Percentiles rank a stretch among this genome's conserved stretches.
Conservation (phyloP, 192 early-diverging fungal species). For the Coemansia sp. region DNA sequence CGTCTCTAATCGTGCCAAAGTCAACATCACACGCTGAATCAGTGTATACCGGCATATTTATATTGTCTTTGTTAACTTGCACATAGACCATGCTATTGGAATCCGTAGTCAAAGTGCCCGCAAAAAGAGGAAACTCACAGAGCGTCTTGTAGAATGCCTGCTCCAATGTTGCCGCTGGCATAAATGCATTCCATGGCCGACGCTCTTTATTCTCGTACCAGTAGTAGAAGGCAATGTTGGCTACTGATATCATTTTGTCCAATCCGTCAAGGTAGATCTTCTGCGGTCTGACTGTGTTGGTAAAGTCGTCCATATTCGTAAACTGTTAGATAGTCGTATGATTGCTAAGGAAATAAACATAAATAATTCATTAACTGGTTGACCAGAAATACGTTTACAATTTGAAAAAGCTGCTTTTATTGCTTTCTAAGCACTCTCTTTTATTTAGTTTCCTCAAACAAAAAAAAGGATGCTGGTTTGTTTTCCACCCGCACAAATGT, state of each 20-base stretch:
- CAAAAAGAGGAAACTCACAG: conserved; percentile 22
- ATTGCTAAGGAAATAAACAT: no score
- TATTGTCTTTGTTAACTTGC: conserved; percentile 8
- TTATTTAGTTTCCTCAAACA: no score
- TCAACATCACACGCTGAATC: conserved; percentile 13
- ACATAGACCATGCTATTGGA: not conserved
- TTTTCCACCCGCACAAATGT: no score
- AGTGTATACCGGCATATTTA: conserved; percentile 28
- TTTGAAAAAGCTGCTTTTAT: no score
- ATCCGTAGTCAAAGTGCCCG: conserved; percentile 2
- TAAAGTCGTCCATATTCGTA: conserved; percentile 21
- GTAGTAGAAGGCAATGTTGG: conserved; percentile 13
- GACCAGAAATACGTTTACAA: no score
- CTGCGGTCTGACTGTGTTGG: not conserved
- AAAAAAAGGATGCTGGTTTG: no score
- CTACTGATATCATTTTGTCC: conserved; percentile 5
- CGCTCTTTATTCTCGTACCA: conserved; percentile 17
- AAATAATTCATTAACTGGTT: no score
- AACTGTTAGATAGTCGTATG: no score
- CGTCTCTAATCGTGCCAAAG: not conserved
- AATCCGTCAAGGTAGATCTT: conserved; percentile 7
- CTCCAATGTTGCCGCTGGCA: conserved; percentile 11
- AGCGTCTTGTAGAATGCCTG: conserved; percentile 16
- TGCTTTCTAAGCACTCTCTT: no score
- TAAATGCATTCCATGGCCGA: conserved; percentile 2